Conservation (phyloP, 345 rosid species). For the Erodium maritimum region DNA sequence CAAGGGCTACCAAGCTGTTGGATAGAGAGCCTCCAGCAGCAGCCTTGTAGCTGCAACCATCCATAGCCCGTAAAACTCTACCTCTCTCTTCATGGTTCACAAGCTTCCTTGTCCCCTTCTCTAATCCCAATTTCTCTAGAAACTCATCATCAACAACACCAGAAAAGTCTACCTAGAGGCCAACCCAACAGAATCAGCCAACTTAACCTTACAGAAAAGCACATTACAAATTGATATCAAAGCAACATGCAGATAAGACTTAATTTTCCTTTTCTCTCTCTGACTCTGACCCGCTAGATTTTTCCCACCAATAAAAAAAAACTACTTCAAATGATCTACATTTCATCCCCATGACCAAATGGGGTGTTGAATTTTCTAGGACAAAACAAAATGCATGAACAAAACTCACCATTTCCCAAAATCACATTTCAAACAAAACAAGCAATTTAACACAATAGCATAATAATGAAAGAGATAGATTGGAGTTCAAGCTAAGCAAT, state of each 20-base stretch:
- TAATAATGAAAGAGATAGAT: neutral
- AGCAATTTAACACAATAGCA: neutral
- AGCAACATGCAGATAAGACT: neutral
- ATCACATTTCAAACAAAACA: neutral
- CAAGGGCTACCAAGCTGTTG: conserved; percentile 75
- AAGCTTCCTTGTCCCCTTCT: conserved; percentile 80
- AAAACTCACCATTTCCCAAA: neutral
- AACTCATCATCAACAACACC: conserved; percentile 77
- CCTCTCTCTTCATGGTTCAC: conserved; percentile 97
- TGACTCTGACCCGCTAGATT: too few relatives aligned
- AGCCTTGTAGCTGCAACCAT: conserved; percentile 95
- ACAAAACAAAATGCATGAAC: neutral
- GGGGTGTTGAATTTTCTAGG: neutral
- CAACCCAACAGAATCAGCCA: conserved; percentile 1
- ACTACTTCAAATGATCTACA: neutral
- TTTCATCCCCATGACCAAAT: neutral
- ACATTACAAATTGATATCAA: neutral
- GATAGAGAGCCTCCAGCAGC: conserved; percentile 99
- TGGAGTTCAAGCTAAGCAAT: neutral
- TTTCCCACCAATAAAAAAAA: too few relatives aligned
- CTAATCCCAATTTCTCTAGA: conserved; percentile 56
- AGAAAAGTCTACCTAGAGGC: conserved; percentile 78
- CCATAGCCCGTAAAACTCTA: conserved; percentile 81
- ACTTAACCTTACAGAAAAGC: neutral
- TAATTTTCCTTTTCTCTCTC: neutral